phyloP scores from a whole-genome alignment of 2,329 filamentous ascomycete genomes.

The Colletotrichum musicola region DNA sequence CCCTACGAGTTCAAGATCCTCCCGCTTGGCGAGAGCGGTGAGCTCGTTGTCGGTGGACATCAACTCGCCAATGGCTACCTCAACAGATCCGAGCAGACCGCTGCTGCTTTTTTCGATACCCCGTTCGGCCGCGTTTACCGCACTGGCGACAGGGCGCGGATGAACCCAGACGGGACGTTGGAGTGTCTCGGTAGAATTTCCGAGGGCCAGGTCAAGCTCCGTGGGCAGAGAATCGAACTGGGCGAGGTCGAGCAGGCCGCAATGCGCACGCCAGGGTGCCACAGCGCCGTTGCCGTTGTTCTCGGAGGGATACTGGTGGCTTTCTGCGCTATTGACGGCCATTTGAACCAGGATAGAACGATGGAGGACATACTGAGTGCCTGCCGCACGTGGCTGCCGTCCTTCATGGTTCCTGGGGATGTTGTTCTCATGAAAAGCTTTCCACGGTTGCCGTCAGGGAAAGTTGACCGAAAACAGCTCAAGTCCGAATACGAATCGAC shows the following conservation, averaged over 20 bases:
- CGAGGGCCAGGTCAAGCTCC: conserved; percentile 86
- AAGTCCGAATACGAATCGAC: conserved; percentile 43
- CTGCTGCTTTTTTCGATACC: conserved; percentile 76
- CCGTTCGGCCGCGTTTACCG: conserved; percentile 80
- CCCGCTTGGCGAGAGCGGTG: conserved; percentile 76
- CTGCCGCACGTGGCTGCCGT: conserved; percentile 82
- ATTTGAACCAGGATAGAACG: conserved; percentile 24
- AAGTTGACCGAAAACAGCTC: conserved; percentile 79
- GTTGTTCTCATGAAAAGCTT: conserved; percentile 74
- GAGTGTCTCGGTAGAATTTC: conserved; percentile 86
- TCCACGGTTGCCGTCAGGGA: conserved; percentile 84
- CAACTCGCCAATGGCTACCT: conserved; percentile 87
- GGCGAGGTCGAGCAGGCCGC: conserved; percentile 82
- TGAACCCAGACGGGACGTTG: conserved; percentile 76
- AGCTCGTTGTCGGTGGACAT: conserved; percentile 83
- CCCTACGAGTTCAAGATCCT: conserved; percentile 63
- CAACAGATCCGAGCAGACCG: conserved; percentile 82
- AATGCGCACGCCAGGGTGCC: conserved; percentile 71
- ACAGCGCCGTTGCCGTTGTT: conserved; percentile 75
- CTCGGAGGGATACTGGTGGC: conserved; percentile 77
- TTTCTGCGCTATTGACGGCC: conserved; percentile 73
- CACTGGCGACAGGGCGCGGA: conserved; percentile 85
- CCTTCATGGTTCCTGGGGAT: conserved; percentile 86
- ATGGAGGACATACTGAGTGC: conserved; percentile 62
- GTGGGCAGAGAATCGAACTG: conserved; percentile 85